A percentile compares a stretch with the other conserved stretches of the same genome.
Conservation (phyloP, 495 filamentous ascomycete genomes). For the Apodospora peruviana region DNA sequence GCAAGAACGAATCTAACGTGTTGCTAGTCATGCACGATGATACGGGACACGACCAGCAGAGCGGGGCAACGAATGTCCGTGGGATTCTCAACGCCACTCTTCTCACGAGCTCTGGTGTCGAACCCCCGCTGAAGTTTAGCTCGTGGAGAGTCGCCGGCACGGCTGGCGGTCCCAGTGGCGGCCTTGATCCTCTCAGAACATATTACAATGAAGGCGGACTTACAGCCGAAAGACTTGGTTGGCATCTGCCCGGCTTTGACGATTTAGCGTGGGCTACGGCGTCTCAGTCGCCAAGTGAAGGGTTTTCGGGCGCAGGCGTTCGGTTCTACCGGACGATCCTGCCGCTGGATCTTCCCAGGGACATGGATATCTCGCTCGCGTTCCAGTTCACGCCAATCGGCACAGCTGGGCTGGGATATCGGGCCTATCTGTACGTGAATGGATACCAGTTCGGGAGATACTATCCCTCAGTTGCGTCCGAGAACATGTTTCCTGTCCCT, state of each 20-base stretch:
- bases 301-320: conserved; percentile 51
- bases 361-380: conserved; percentile 57
- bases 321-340: conserved; percentile 57
- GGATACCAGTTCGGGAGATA: conserved; percentile 58
- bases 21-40: conserved; percentile 64
- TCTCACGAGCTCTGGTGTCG: conserved; percentile 12
- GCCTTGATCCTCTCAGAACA: conserved; percentile 55
- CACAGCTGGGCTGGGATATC: not conserved
- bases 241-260: conserved; percentile 59
- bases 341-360: conserved; percentile 51
- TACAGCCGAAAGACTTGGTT: conserved; percentile 61
- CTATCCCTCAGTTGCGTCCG: conserved; percentile 30
- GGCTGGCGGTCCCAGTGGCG: conserved; percentile 55
- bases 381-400: conserved; percentile 24
- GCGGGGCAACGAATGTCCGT: conserved; percentile 51
- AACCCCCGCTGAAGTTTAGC: conserved; percentile 31
- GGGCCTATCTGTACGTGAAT: conserved; percentile 63
- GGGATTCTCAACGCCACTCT: conserved; percentile 60
- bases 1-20: conserved; percentile 46
- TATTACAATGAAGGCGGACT: conserved; percentile 68
- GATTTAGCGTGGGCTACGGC: conserved; percentile 22
- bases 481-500: conserved; percentile 45
- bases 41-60: conserved; percentile 61
- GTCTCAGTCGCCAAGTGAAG: conserved; percentile 37
- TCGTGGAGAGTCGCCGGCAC: conserved; percentile 70